A percentile compares a stretch with the other conserved stretches of the same genome.
These are phyloP conservation scores for Chionographis japonica DNA, from an alignment of 106 monocot genomes.

Conservation along the genomic window DNA sequence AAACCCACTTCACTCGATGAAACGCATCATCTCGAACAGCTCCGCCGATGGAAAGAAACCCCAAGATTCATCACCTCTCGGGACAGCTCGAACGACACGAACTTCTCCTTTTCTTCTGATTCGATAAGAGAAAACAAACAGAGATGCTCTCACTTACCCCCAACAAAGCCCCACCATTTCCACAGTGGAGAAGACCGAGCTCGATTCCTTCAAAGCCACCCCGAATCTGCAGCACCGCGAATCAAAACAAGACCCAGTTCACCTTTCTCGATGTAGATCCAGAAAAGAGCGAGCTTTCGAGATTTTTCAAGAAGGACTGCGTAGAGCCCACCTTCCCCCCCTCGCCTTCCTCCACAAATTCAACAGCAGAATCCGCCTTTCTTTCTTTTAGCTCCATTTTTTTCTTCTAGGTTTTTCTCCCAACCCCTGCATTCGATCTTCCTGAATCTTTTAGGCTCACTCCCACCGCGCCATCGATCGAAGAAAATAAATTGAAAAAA, in stretches of 20 bases:
- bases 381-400: not conserved
- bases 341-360: not conserved
- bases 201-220: not conserved
- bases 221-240: not conserved
- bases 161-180: too few relatives aligned
- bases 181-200: not conserved
- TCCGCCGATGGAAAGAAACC: too few relatives aligned
- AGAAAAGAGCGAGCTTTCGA: conserved; percentile 18
- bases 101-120: too few relatives aligned
- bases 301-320: conserved; percentile 10
- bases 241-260: conserved; percentile 14
- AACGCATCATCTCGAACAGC: too few relatives aligned
- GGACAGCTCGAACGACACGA: too few relatives aligned
- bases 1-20: too few relatives aligned
- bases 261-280: conserved; percentile 18
- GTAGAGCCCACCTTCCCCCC: conserved; percentile 7
- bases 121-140: too few relatives aligned
- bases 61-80: too few relatives aligned
- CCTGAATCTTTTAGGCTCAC: conserved; percentile 8
- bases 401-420: conserved; percentile 3
- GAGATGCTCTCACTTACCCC: too few relatives aligned
- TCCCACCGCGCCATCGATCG: conserved; percentile 2
- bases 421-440: conserved; percentile 9
- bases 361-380: not conserved
- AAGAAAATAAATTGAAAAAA: not conserved